A percentile compares a stretch with the other conserved stretches of the same genome.
Evolutionary conservation across 345 rosid species (phyloP).

Genomic region (Lagerstroemia speciosa): DNA sequence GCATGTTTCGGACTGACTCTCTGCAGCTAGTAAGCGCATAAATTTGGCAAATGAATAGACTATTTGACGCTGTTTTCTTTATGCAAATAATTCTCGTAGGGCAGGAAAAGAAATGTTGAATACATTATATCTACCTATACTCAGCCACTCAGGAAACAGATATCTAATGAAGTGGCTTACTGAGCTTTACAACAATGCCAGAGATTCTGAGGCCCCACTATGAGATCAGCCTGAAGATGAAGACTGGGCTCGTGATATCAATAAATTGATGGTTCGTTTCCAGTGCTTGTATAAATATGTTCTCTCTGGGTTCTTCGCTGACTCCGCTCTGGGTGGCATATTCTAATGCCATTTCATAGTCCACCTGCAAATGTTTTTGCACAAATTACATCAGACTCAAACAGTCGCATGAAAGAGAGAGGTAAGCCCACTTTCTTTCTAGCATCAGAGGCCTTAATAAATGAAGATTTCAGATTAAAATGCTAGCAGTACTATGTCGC

Average conservation of each 20-base stretch:
- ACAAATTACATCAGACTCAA: neutral
- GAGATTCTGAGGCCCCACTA: neutral
- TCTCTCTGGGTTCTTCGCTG: conserved; percentile 22
- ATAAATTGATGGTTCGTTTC: conserved; percentile 29
- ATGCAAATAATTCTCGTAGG: too few species aligned
- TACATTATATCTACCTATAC: neutral
- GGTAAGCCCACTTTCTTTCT: too few species aligned
- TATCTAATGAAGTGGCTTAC: neutral
- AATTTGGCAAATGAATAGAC: too few species aligned
- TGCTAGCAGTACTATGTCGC: neutral
- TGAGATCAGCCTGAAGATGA: conserved; percentile 50
- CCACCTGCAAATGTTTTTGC: conserved; percentile 54
- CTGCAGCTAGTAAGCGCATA: neutral
- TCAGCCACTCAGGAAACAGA: neutral
- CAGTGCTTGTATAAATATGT: conserved; percentile 8
- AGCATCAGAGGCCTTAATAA: too few species aligned
- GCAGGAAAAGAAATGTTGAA: neutral
- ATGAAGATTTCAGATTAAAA: neutral
- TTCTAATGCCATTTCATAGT: conserved; percentile 93
- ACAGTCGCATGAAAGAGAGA: too few species aligned
- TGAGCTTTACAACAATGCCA: neutral
- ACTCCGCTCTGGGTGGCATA: conserved; percentile 92
- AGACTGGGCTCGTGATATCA: conserved; percentile 47
- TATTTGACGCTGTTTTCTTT: too few species aligned
- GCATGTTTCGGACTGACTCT: neutral